phyloP scores from a whole-genome alignment of 441 rosid genomes.

The Oxalis stricta region DNA sequence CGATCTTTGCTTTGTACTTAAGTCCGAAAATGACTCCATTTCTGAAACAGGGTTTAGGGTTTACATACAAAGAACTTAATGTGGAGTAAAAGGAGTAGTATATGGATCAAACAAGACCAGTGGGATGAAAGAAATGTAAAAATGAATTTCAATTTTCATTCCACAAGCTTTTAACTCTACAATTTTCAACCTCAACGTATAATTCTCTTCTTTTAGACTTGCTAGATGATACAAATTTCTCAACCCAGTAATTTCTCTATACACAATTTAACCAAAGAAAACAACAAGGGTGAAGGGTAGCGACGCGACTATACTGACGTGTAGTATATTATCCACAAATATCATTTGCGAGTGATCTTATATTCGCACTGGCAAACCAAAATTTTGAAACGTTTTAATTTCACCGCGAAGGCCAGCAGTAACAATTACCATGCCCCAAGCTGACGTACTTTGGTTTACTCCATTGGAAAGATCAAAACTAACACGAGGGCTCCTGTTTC shows the following conservation, averaged over 20 bases:
- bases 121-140: constrained; percentile 24
- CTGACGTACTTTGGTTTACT: constrained; percentile 37
- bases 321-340: constrained; percentile 6
- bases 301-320: constrained; percentile 3
- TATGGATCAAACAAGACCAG: not conserved
- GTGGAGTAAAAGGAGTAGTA: not conserved
- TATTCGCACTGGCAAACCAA: constrained; percentile 76
- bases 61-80: too few species aligned
- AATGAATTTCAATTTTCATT: constrained; percentile 40
- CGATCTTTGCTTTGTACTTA: too few species aligned
- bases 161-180: constrained; percentile 48
- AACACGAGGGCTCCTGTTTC: constrained; percentile 38
- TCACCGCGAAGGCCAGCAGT: constrained; percentile 84
- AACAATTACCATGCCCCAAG: constrained; percentile 91
- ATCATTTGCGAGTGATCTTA: constrained; percentile 12
- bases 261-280: constrained; percentile 28
- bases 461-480: constrained; percentile 45
- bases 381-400: constrained; percentile 76
- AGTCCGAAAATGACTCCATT: too few species aligned
- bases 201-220: constrained; percentile 15
- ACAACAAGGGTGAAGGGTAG: not conserved
- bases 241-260: constrained; percentile 48
- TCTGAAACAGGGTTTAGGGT: too few species aligned
- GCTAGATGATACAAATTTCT: constrained; percentile 47
- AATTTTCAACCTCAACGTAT: constrained; percentile 32